These are phyloP conservation scores for Fusarium clavum DNA, from an alignment of 2,329 filamentous ascomycete genomes.

Conservation along the genomic window DNA sequence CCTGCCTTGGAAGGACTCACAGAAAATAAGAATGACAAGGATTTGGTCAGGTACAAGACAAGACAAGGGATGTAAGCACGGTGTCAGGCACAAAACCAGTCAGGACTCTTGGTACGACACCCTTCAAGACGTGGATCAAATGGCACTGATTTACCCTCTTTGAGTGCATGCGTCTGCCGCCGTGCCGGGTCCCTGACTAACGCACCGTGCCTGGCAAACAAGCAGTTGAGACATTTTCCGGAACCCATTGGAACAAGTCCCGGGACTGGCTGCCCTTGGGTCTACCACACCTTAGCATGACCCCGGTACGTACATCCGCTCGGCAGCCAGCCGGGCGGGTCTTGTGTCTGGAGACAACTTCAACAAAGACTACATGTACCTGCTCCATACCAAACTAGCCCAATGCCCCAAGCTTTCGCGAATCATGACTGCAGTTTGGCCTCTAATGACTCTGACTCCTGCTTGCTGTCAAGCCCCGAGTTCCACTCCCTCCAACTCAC, in stretches of 20 bases:
- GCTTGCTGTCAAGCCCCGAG: slow-evolving; percentile 7
- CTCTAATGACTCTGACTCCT: slow-evolving; percentile 20
- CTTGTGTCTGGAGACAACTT: slow-evolving; percentile 14
- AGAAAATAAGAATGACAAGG: slow-evolving; percentile 10
- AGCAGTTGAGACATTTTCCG: slow-evolving; percentile 45
- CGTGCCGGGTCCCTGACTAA: slow-evolving; percentile 45
- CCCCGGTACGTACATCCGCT: slow-evolving; percentile 21
- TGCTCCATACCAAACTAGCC: slow-evolving; percentile 30
- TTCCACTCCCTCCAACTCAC: slow-evolving; percentile 21
- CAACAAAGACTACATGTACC: slow-evolving; percentile 1
- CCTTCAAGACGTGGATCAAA: slow-evolving; percentile 9
- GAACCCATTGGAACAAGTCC: slow-evolving; percentile 11
- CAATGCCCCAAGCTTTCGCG: slow-evolving; percentile 30
- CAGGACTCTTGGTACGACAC: slow-evolving; percentile 24
- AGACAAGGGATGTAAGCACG: slow-evolving; percentile 22
- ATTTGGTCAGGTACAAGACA: slow-evolving; percentile 35
- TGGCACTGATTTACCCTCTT: slow-evolving; percentile 19
- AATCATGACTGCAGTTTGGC: slow-evolving; percentile 38
- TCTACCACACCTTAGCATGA: slow-evolving; percentile 21
- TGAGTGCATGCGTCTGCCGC: slow-evolving; percentile 45
- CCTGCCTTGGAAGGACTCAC: not conserved
- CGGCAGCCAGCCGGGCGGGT: slow-evolving; percentile 42
- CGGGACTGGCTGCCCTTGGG: slow-evolving; percentile 31
- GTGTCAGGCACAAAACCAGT: slow-evolving; percentile 40
- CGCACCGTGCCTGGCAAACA: slow-evolving; percentile 44